phyloP scores from a whole-genome alignment of 208 protist genomes.

The Wallacemonas sp. region DNA sequence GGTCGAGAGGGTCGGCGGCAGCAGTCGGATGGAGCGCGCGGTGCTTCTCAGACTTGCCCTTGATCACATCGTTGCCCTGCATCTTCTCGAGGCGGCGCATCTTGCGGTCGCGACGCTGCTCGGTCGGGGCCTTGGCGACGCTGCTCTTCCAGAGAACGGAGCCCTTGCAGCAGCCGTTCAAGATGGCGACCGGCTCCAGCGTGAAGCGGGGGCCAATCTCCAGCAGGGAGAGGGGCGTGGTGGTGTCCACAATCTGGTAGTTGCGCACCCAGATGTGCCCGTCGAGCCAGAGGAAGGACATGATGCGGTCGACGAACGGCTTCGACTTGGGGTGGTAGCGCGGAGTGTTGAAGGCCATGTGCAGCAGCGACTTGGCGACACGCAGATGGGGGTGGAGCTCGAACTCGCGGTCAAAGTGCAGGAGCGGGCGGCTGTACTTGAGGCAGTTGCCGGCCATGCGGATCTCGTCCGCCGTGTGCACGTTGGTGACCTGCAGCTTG shows the following conservation, averaged over 20 bases:
- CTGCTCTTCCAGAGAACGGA: constrained; percentile 94
- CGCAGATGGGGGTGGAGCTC: constrained; percentile 89
- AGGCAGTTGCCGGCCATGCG: constrained; percentile 99
- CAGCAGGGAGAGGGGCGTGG: constrained; percentile 74
- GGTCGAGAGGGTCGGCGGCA: constrained; percentile 63
- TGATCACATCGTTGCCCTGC: constrained; percentile 66
- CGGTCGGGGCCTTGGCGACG: constrained; percentile 61
- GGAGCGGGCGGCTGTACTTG: constrained; percentile 96
- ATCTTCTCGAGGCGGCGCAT: constrained; percentile 73
- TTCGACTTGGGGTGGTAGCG: constrained; percentile 97
- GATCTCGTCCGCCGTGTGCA: constrained; percentile 98
- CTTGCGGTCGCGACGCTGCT: constrained; percentile 80
- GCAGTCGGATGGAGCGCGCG: constrained; percentile 65
- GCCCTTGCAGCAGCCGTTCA: constrained; percentile 95
- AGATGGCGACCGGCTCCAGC: constrained; percentile 93
- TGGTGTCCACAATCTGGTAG: constrained; percentile 94
- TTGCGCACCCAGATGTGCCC: constrained; percentile 98
- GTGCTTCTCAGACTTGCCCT: constrained; percentile 63
- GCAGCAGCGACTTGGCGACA: constrained; percentile 96
- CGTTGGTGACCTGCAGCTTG: constrained; percentile 95
- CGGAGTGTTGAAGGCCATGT: constrained; percentile 96
- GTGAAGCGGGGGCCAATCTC: constrained; percentile 98
- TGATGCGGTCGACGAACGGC: constrained; percentile 98
- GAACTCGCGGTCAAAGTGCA: constrained; percentile 98
- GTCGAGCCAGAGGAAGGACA: constrained; percentile 97